These are phyloP conservation scores for Talaromyces borbonicus DNA, from an alignment of 495 filamentous ascomycete genomes.

Conservation along the genomic window DNA sequence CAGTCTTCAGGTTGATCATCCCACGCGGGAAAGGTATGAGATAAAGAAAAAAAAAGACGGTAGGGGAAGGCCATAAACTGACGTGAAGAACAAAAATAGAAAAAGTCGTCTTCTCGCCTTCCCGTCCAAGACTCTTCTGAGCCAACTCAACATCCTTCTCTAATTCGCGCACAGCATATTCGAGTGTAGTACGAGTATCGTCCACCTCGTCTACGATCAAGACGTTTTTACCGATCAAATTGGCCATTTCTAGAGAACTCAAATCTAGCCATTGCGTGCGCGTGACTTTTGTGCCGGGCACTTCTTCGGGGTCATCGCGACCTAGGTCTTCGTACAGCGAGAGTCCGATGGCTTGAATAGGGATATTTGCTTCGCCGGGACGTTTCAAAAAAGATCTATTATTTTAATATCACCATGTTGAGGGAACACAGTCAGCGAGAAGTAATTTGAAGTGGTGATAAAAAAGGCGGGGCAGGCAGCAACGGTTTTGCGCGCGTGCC, in stretches of 20 bases:
- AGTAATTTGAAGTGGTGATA: too few relatives aligned
- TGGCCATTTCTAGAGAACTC: conserved; percentile 76
- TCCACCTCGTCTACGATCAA: conserved; percentile 99
- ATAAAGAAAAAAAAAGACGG: neutral
- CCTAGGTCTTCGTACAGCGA: conserved; percentile 88
- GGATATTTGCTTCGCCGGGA: conserved; percentile 82
- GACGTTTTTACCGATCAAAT: conserved; percentile 92
- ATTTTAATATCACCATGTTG: too few relatives aligned
- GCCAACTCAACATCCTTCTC: conserved; percentile 91
- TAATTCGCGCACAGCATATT: conserved; percentile 93
- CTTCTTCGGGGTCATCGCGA: conserved; percentile 52
- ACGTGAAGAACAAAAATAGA: conserved; percentile 93
- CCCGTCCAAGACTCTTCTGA: conserved; percentile 55
- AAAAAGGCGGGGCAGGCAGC: too few relatives aligned
- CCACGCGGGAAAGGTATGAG: neutral
- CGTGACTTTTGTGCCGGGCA: conserved; percentile 84
- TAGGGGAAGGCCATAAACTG: conserved; percentile 30
- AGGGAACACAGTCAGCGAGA: too few relatives aligned
- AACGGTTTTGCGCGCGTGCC: conserved; percentile 4
- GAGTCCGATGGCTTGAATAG: conserved; percentile 97
- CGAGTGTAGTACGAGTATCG: conserved; percentile 91
- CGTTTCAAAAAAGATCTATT: conserved; percentile 85
- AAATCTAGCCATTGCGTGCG: conserved; percentile 98
- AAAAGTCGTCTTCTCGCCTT: conserved; percentile 71
- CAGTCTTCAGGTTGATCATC: neutral